A percentile compares a stretch with the other conserved stretches of the same genome.
Conservation (phyloP, 2,329 filamentous ascomycete genomes). For the Albophoma yamanashiensis region DNA sequence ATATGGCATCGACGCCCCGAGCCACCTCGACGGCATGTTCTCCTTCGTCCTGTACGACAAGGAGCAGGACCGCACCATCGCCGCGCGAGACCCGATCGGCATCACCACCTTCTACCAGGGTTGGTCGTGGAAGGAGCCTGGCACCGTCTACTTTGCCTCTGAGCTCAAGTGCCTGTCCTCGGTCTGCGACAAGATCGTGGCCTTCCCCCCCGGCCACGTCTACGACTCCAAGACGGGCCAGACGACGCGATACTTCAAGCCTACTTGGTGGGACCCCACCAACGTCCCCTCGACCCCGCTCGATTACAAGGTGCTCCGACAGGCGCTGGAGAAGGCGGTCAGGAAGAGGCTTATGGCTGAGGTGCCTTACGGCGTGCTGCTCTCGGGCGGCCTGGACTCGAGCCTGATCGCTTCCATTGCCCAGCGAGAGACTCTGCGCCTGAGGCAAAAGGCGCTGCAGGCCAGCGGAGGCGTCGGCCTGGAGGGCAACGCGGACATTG, state of each 20-base stretch:
- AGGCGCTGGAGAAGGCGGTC: constrained; percentile 80
- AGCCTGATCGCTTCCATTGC: constrained; percentile 92
- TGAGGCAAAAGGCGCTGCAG: constrained; percentile 54
- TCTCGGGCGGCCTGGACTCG: constrained; percentile 93
- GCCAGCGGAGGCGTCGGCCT: constrained; percentile 33
- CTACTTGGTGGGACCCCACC: constrained; percentile 80
- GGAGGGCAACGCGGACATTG: constrained; percentile 41
- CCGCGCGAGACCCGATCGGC: constrained; percentile 91
- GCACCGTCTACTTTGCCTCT: constrained; percentile 88
- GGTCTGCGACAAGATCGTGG: constrained; percentile 89
- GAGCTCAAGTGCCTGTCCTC: constrained; percentile 89
- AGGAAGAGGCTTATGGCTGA: constrained; percentile 98
- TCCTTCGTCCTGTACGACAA: constrained; percentile 98
- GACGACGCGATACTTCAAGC: constrained; percentile 81
- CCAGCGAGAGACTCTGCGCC: constrained; percentile 76
- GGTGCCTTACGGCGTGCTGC: constrained; percentile 90
- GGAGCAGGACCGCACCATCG: constrained; percentile 81
- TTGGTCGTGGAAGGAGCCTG: constrained; percentile 72
- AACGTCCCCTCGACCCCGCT: constrained; percentile 71
- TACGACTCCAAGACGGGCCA: constrained; percentile 89
- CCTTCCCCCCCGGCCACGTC: constrained; percentile 90
- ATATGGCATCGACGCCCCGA: constrained; percentile 83
- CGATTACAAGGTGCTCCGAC: constrained; percentile 72
- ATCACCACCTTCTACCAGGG: constrained; percentile 97
- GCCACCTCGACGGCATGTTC: constrained; percentile 97